These are phyloP conservation scores for Penicillium sp. DNA, from an alignment of 2,329 filamentous ascomycete species.

Conservation along the genomic window DNA sequence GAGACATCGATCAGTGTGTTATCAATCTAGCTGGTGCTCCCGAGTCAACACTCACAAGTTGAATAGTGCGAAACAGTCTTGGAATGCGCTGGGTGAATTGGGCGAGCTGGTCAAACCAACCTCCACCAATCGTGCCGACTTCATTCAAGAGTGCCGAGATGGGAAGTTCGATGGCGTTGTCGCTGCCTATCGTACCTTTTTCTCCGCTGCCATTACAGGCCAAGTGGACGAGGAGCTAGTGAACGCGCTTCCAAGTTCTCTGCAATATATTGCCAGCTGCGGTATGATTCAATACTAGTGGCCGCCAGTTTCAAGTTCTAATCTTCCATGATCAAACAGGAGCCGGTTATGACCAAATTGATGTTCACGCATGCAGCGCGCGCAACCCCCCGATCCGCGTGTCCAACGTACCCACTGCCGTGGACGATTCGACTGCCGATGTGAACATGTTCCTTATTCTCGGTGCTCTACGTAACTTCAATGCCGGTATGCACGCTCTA, in stretches of 20 bases:
- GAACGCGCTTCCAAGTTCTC: constrained; percentile 42
- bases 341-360: constrained; percentile 82
- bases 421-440: constrained; percentile 82
- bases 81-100: constrained; percentile 59
- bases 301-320: not conserved
- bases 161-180: constrained; percentile 65
- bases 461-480: constrained; percentile 73
- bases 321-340: constrained; percentile 45
- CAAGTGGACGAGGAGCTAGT: constrained; percentile 69
- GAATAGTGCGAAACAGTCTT: constrained; percentile 59
- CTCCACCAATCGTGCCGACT: constrained; percentile 62
- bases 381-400: constrained; percentile 62
- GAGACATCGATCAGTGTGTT: constrained; percentile 62
- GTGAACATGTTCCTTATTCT: constrained; percentile 77
- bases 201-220: constrained; percentile 64
- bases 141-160: constrained; percentile 65
- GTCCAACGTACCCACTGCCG: constrained; percentile 77
- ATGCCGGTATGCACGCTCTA: constrained; percentile 62
- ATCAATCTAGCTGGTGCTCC: not conserved
- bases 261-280: constrained; percentile 41
- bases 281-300: constrained; percentile 26
- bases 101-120: constrained; percentile 65
- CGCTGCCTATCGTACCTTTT: constrained; percentile 70
- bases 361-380: constrained; percentile 67
- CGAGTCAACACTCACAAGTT: constrained; percentile 1